Conservation (phyloP, 2,329 filamentous ascomycete species). For the Talaromyces sp. region DNA sequence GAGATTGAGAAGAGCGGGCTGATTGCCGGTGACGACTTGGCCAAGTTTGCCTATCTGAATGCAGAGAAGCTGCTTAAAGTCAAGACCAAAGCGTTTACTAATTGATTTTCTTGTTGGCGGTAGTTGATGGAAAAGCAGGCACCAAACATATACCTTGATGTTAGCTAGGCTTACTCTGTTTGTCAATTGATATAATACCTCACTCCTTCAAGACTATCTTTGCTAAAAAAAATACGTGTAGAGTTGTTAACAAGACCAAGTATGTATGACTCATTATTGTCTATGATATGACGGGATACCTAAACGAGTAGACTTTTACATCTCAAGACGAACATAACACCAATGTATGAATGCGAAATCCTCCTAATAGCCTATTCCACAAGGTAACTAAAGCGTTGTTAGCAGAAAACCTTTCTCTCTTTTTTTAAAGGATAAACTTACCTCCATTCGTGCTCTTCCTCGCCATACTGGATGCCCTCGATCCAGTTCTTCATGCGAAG, state of each 20-base stretch:
- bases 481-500: slow-evolving; percentile 94
- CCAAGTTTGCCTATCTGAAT: slow-evolving; percentile 47
- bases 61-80: slow-evolving; percentile 43
- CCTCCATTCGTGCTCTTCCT: slow-evolving; percentile 90
- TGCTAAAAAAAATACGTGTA: neutral
- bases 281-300: neutral
- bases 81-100: slow-evolving; percentile 14
- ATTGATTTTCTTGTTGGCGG: neutral
- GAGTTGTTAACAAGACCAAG: neutral
- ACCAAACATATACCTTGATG: neutral
- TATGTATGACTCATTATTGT: neutral
- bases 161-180: too few relatives aligned
- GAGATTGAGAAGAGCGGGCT: slow-evolving; percentile 47
- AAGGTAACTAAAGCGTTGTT: slow-evolving; percentile 2
- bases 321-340: neutral
- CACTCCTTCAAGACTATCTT: neutral
- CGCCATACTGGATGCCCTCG: slow-evolving; percentile 89
- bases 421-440: too few relatives aligned
- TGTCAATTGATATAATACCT: neutral
- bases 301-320: neutral
- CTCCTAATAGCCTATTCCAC: neutral
- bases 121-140: neutral
- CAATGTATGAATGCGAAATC: neutral
- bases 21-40: slow-evolving; percentile 45
- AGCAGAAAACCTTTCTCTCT: neutral